These are phyloP conservation scores for Stephania japonica DNA, from an alignment of 164 flowering plant species.

Conservation along the genomic window DNA sequence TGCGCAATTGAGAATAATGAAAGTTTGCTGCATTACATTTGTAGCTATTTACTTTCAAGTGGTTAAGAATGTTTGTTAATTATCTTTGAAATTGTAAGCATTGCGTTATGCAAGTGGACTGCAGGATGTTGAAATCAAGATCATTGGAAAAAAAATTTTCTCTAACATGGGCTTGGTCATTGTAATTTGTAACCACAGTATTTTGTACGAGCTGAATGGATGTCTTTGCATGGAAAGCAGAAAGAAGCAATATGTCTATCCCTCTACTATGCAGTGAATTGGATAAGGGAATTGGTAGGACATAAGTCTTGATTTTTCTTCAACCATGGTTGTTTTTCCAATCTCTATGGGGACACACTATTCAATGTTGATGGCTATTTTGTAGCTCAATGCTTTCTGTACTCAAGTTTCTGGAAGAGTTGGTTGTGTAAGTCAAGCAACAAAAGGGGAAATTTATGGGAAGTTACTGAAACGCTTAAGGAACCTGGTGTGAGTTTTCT, in stretches of 20 bases:
- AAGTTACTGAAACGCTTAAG: constrained; percentile 76
- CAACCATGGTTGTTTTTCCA: not conserved
- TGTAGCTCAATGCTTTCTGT: constrained; percentile 74
- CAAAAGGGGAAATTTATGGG: constrained; percentile 46
- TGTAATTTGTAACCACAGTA: constrained; percentile 32
- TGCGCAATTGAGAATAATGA: no score
- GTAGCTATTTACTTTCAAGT: not conserved
- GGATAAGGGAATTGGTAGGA: constrained; percentile 81
- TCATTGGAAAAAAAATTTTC: not conserved
- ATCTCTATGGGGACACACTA: not conserved
- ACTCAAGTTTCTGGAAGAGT: constrained; percentile 59
- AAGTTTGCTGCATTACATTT: no score
- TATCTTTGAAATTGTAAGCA: not conserved
- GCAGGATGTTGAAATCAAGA: not conserved
- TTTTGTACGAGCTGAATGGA: constrained; percentile 42
- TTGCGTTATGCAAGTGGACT: not conserved
- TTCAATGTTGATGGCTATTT: constrained; percentile 12
- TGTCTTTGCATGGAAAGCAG: constrained; percentile 52
- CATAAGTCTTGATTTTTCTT: not conserved
- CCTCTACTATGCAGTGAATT: constrained; percentile 68
- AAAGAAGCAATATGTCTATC: constrained; percentile 55
- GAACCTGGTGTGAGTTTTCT: constrained; percentile 64
- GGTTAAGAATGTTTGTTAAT: not conserved
- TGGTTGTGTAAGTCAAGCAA: constrained; percentile 49
- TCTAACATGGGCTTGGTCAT: constrained; percentile 4